These are phyloP conservation scores for Truncatella angustata DNA, from an alignment of 2,329 filamentous ascomycete genomes.

Conservation along the genomic window DNA sequence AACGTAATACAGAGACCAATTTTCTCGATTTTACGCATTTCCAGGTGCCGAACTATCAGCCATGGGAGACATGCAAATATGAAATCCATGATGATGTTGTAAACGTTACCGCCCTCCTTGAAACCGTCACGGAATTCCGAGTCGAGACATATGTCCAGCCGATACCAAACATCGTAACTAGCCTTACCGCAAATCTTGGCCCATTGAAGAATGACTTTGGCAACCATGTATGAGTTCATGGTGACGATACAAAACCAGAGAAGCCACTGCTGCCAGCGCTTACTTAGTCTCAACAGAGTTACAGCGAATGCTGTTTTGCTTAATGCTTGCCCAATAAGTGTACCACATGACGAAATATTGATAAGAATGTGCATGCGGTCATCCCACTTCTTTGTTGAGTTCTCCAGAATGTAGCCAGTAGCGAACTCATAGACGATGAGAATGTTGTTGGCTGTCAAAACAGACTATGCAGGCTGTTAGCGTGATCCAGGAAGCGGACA, in stretches of 20 bases:
- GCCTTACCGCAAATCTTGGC: slow-evolving; percentile 14
- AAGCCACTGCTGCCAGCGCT: slow-evolving; percentile 22
- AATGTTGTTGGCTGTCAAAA: slow-evolving; percentile 10
- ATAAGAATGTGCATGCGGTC: slow-evolving; percentile 15
- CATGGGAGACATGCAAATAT: slow-evolving; percentile 48
- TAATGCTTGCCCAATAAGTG: slow-evolving; percentile 15
- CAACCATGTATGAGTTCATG: slow-evolving; percentile 26
- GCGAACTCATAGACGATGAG: slow-evolving; percentile 13
- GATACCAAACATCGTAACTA: slow-evolving; percentile 10
- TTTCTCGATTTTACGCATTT: slow-evolving; percentile 48
- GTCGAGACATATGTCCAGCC: slow-evolving; percentile 12
- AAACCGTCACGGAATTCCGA: slow-evolving; percentile 10
- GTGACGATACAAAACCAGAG: slow-evolving; percentile 32
- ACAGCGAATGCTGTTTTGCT: slow-evolving; percentile 38
- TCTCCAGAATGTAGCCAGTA: slow-evolving; percentile 11
- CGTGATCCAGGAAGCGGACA: no score
- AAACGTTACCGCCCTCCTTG: slow-evolving; percentile 25
- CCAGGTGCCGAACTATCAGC: slow-evolving; percentile 45
- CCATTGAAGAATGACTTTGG: slow-evolving; percentile 19
- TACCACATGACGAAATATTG: slow-evolving; percentile 12
- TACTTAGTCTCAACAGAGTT: slow-evolving; percentile 31
- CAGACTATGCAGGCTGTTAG: no score
- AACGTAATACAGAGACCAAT: slow-evolving; percentile 48
- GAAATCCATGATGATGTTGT: slow-evolving; percentile 55
- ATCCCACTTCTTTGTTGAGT: slow-evolving; percentile 11